Percentiles rank a stretch among this genome's conserved stretches.
These are phyloP conservation scores for Darksidea phi DNA, from an alignment of 495 filamentous ascomycete genomes.

Conservation along the genomic window DNA sequence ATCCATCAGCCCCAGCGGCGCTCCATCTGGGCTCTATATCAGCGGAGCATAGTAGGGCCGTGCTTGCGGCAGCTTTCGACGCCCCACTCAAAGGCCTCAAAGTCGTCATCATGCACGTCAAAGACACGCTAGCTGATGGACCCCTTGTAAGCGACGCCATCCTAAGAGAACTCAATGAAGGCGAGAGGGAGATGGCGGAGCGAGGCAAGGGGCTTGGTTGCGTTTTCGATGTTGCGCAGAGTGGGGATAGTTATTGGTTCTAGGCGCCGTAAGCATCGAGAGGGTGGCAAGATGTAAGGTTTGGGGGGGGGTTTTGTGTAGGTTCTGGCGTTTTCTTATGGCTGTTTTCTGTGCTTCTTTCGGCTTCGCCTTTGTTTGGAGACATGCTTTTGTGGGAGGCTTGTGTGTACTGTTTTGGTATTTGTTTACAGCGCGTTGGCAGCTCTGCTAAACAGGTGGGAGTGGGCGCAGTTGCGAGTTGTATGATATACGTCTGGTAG, in stretches of 20 bases:
- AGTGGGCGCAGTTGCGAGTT: too few species aligned
- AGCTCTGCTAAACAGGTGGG: too few species aligned
- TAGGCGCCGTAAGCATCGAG: constrained; percentile 23
- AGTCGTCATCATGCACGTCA: constrained; percentile 47
- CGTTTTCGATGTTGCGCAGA: constrained; percentile 66
- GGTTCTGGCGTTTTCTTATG: too few species aligned
- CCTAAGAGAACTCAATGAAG: constrained; percentile 60
- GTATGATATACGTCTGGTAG: too few species aligned
- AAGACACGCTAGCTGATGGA: constrained; percentile 50
- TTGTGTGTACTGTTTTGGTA: too few species aligned
- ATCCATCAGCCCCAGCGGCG: constrained; percentile 10
- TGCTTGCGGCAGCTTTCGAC: constrained; percentile 32
- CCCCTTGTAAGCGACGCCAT: constrained; percentile 63
- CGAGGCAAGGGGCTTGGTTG: constrained; percentile 62
- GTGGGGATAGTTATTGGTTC: constrained; percentile 51
- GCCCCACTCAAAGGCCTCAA: constrained; percentile 54
- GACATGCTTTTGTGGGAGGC: too few species aligned
- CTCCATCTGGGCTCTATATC: constrained; percentile 4
- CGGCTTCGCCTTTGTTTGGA: too few species aligned
- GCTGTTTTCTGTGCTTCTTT: too few species aligned
- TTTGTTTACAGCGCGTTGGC: too few species aligned
- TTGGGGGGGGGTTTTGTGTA: background rate
- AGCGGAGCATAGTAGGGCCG: constrained; percentile 15
- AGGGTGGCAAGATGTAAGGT: background rate
- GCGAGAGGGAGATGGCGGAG: constrained; percentile 53